Conservation (phyloP, 306 rosid species). For the Medicago truncatula region MtrunA17r5.0-ANR NC_053049.1:37196001-37196500, state of each 20-base stretch:
- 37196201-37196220: slow-evolving; percentile 63
- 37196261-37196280: slow-evolving; percentile 65
- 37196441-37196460: slow-evolving; percentile 68
- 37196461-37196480: slow-evolving; percentile 80
- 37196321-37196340: slow-evolving; percentile 89
- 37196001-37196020: slow-evolving; percentile 93
- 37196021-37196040: slow-evolving; percentile 84
- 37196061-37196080: slow-evolving; percentile 88
- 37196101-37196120: slow-evolving; percentile 87
- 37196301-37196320: slow-evolving; percentile 77
- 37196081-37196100: slow-evolving; percentile 72
- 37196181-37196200: slow-evolving; percentile 87
- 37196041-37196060: slow-evolving; percentile 69
- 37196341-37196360: slow-evolving; percentile 82
- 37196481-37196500: slow-evolving; percentile 76
- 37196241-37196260: slow-evolving; percentile 72
- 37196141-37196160: slow-evolving; percentile 72
- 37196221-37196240: slow-evolving; percentile 88
- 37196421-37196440: slow-evolving; percentile 72
- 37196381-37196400: slow-evolving; percentile 90
- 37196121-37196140: slow-evolving; percentile 78
- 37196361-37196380: slow-evolving; percentile 77
- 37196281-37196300: slow-evolving; percentile 62
- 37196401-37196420: slow-evolving; percentile 85
- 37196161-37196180: slow-evolving; percentile 75